Percentiles rank a stretch among this genome's conserved stretches.
Evolutionary conservation across 2,329 filamentous ascomycete genomes (phyloP).

Genomic region (Hymenoscyphus fructigenus): DNA sequence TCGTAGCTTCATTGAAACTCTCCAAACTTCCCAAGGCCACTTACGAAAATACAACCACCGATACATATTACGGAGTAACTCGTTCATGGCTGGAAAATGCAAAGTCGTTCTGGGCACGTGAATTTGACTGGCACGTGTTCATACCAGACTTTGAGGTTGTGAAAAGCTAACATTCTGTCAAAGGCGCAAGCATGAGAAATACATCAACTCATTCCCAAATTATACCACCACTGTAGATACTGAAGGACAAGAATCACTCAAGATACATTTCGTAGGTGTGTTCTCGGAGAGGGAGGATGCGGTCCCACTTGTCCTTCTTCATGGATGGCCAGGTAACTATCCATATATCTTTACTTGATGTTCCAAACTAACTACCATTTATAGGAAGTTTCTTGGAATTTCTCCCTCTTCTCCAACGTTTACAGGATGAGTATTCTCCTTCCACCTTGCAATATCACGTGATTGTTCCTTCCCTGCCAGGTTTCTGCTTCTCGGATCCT

Average conservation of each 20-base stretch:
- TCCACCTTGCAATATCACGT: constrained; percentile 34
- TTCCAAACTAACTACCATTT: background rate
- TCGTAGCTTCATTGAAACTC: constrained; percentile 7
- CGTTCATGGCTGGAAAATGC: constrained; percentile 18
- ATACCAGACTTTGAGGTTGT: constrained; percentile 24
- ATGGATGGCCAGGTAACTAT: constrained; percentile 25
- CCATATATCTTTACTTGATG: background rate
- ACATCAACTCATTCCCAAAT: constrained; percentile 21
- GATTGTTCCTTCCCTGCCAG: constrained; percentile 27
- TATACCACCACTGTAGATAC: constrained; percentile 13
- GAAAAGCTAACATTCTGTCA: constrained; percentile 8
- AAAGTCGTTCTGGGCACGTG: constrained; percentile 14
- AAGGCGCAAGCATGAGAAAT: constrained; percentile 15
- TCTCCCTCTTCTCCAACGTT: constrained; percentile 47
- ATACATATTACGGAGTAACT: constrained; percentile 17
- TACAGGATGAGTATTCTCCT: constrained; percentile 49
- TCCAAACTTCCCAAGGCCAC: constrained; percentile 18
- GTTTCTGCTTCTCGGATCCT: constrained; percentile 23
- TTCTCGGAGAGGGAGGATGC: constrained; percentile 23
- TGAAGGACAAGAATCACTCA: background rate
- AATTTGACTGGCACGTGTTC: constrained; percentile 24
- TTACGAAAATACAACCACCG: constrained; percentile 18
- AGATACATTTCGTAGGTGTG: constrained; percentile 23
- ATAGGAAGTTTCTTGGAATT: constrained; percentile 52
- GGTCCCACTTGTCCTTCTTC: constrained; percentile 21